Conservation (phyloP, 371 early-diverging fungal genomes). For the Rhizopus stolonifer region DNA sequence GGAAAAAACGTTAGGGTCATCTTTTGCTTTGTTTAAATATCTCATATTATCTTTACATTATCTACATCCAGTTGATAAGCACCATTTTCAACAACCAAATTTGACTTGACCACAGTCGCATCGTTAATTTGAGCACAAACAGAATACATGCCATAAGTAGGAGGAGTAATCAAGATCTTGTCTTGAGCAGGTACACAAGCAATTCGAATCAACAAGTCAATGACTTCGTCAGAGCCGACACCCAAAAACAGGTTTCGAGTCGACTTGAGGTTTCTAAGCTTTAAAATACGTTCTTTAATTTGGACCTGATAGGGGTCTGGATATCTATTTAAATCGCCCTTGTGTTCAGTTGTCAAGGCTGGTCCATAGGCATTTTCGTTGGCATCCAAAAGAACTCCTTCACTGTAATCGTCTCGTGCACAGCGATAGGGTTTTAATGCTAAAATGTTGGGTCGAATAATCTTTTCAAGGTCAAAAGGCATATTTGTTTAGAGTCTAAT, state of each 20-base stretch:
- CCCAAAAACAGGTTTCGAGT: constrained; percentile 86
- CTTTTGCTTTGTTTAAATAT: no score
- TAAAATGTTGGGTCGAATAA: constrained; percentile 93
- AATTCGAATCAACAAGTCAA: constrained; percentile 89
- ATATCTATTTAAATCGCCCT: constrained; percentile 82
- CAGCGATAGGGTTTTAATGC: constrained; percentile 92
- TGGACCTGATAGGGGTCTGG: constrained; percentile 91
- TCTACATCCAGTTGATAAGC: constrained; percentile 82
- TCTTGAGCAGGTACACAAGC: constrained; percentile 91
- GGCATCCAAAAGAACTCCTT: constrained; percentile 94
- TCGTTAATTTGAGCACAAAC: constrained; percentile 94
- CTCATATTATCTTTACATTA: constrained; percentile 61
- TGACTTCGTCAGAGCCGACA: constrained; percentile 95
- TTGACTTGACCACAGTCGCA: constrained; percentile 81
- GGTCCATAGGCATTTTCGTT: constrained; percentile 97
- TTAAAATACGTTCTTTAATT: constrained; percentile 76
- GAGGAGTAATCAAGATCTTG: constrained; percentile 91
- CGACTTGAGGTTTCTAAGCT: constrained; percentile 66
- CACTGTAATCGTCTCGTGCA: constrained; percentile 93
- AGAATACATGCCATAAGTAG: constrained; percentile 98
- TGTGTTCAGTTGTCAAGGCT: constrained; percentile 34
- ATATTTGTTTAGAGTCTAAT: constrained; percentile 10
- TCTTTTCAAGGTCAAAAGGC: constrained; percentile 67
- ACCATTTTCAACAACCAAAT: constrained; percentile 71
- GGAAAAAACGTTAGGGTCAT: background rate